Percentiles rank a stretch among this genome's conserved stretches.
These are phyloP conservation scores for Starmerella geochares DNA, from an alignment of 805 yeast genomes.

Conservation along the genomic window DNA sequence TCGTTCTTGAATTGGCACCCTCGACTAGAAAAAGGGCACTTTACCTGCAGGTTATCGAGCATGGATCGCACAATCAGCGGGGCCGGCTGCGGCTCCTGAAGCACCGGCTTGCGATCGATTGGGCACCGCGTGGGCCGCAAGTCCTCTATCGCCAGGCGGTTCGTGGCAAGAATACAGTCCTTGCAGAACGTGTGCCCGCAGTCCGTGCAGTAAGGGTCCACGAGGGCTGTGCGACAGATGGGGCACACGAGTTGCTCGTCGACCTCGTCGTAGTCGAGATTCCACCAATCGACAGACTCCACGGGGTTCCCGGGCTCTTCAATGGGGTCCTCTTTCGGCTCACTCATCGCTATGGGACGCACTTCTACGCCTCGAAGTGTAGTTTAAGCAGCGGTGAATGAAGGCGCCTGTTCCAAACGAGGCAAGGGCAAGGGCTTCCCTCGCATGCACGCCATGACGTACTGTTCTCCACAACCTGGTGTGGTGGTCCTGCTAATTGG, in stretches of 20 bases:
- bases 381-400: no score
- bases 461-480: no score
- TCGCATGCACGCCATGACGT: no score
- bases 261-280: conserved; percentile 24
- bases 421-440: background rate
- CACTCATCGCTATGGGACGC: background rate
- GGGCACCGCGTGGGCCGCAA: conserved; percentile 39
- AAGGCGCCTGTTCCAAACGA: background rate
- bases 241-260: conserved; percentile 40
- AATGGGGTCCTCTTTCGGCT: background rate
- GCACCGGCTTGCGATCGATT: conserved; percentile 45
- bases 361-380: background rate
- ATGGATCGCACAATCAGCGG: conserved; percentile 52
- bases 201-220: conserved; percentile 49
- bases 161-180: conserved; percentile 37
- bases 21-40: conserved; percentile 41
- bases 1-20: conserved; percentile 52
- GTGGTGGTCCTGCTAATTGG: no score
- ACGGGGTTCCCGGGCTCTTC: conserved; percentile 10
- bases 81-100: conserved; percentile 38
- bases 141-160: conserved; percentile 17
- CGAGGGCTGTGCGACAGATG: conserved; percentile 56
- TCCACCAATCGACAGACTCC: conserved; percentile 27
- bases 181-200: conserved; percentile 65
- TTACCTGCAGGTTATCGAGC: conserved; percentile 50